Conservation (phyloP, 176 grass and related monocot species). For the Phragmites australis region DNA sequence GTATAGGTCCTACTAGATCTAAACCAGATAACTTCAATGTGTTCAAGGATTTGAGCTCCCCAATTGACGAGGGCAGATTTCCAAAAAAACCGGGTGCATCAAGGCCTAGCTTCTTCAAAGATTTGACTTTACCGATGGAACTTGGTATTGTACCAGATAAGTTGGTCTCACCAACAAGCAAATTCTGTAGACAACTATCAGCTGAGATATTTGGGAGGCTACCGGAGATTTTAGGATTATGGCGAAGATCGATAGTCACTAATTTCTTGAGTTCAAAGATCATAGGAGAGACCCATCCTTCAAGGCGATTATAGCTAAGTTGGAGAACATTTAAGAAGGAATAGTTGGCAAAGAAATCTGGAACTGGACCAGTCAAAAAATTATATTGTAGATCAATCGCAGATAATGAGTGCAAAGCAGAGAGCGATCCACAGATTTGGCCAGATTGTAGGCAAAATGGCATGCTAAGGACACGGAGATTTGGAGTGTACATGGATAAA, state of each 20-base stretch:
- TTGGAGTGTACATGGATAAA: slow-evolving; percentile 19
- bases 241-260: slow-evolving; percentile 28
- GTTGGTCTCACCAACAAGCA: slow-evolving; percentile 31
- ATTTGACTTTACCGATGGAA: slow-evolving; percentile 32
- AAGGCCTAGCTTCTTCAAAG: slow-evolving; percentile 27
- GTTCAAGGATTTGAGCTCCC: neutral
- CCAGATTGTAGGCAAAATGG: slow-evolving; percentile 2
- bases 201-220: slow-evolving; percentile 24
- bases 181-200: slow-evolving; percentile 23
- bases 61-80: neutral
- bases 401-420: neutral
- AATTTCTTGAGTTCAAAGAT: slow-evolving; percentile 41
- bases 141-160: slow-evolving; percentile 34
- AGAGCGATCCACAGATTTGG: slow-evolving; percentile 19
- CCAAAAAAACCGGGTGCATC: neutral
- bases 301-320: slow-evolving; percentile 26
- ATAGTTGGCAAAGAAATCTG: slow-evolving; percentile 35
- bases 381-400: slow-evolving; percentile 39
- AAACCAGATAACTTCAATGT: neutral
- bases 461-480: slow-evolving; percentile 37
- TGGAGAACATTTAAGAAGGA: slow-evolving; percentile 36
- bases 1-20: neutral
- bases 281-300: neutral
- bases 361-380: slow-evolving; percentile 29
- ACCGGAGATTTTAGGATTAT: slow-evolving; percentile 35